Conservation (phyloP, 192 early-diverging fungal species). For the Gryganskiella cystojenkinii region DNA sequence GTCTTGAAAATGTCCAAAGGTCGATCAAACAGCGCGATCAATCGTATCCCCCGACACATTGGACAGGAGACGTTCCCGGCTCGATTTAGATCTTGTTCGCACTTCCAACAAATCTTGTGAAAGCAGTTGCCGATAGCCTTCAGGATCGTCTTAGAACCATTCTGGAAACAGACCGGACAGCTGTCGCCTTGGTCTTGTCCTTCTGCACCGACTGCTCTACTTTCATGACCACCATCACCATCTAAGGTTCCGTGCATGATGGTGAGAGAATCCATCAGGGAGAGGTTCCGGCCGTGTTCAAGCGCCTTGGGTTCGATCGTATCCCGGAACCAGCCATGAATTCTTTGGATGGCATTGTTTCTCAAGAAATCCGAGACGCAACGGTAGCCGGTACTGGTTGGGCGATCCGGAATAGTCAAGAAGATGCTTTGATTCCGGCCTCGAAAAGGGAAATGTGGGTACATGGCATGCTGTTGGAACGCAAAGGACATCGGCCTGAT, state of each 20-base stretch:
- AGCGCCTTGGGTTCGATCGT: constrained; percentile 32
- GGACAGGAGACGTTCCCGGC: constrained; percentile 40
- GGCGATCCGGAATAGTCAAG: background rate
- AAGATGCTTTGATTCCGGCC: constrained; percentile 30
- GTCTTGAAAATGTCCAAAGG: constrained; percentile 15
- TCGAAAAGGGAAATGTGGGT: constrained; percentile 15
- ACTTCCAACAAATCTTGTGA: constrained; percentile 39
- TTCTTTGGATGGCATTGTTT: constrained; percentile 30
- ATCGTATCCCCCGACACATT: constrained; percentile 30
- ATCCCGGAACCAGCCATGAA: constrained; percentile 21
- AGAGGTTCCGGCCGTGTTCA: constrained; percentile 27
- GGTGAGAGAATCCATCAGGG: constrained; percentile 7
- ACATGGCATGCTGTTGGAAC: constrained; percentile 15
- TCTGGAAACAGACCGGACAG: constrained; percentile 38
- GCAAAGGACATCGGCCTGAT: background rate
- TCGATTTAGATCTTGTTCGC: constrained; percentile 23
- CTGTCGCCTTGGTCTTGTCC: background rate
- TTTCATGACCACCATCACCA: no score
- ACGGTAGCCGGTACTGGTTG: constrained; percentile 1
- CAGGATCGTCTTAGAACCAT: constrained; percentile 2
- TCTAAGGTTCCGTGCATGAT: background rate
- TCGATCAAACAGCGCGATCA: constrained; percentile 1
- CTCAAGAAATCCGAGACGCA: constrained; percentile 23
- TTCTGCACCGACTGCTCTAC: no score
- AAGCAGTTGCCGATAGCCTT: constrained; percentile 14